Conservation (phyloP, 2,329 filamentous ascomycete genomes). For the Monilinia polystroma region DNA sequence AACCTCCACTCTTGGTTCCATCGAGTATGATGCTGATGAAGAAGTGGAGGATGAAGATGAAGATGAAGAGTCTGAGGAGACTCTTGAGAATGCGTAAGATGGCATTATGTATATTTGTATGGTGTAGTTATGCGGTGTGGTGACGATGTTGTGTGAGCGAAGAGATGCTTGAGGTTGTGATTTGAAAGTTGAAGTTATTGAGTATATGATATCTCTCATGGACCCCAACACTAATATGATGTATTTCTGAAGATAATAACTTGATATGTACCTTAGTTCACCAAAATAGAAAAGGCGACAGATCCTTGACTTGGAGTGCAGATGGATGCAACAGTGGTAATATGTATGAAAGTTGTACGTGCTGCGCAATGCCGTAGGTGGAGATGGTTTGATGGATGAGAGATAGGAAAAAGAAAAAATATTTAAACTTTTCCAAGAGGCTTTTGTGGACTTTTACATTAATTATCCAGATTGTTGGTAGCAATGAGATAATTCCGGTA, state of each 20-base stretch:
- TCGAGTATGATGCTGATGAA: constrained; percentile 26
- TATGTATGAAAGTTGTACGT: neutral
- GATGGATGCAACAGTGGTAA: constrained; percentile 6
- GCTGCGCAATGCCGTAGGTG: constrained; percentile 5
- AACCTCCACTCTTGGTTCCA: constrained; percentile 48
- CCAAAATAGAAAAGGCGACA: constrained; percentile 19
- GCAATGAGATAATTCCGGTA: neutral
- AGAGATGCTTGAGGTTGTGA: neutral
- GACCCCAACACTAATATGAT: neutral
- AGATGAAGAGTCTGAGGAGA: constrained; percentile 31
- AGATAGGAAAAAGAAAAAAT: neutral
- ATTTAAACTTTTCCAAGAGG: neutral
- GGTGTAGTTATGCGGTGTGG: neutral
- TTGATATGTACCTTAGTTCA: constrained; percentile 8
- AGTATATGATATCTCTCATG: constrained; percentile 8
- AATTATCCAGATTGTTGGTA: constrained; percentile 2
- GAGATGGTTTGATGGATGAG: neutral
- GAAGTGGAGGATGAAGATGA: constrained; percentile 28
- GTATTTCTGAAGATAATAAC: neutral
- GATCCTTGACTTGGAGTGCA: constrained; percentile 17
- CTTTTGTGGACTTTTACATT: constrained; percentile 6
- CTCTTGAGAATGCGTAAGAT: constrained; percentile 13
- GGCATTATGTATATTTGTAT: constrained; percentile 5
- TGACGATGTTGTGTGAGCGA: constrained; percentile 18
- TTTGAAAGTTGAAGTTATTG: neutral